A percentile compares a stretch with the other conserved stretches of the same genome.
phyloP scores from a whole-genome alignment of 2,329 filamentous ascomycete genomes.

The Teratosphaeria destructans region DNA sequence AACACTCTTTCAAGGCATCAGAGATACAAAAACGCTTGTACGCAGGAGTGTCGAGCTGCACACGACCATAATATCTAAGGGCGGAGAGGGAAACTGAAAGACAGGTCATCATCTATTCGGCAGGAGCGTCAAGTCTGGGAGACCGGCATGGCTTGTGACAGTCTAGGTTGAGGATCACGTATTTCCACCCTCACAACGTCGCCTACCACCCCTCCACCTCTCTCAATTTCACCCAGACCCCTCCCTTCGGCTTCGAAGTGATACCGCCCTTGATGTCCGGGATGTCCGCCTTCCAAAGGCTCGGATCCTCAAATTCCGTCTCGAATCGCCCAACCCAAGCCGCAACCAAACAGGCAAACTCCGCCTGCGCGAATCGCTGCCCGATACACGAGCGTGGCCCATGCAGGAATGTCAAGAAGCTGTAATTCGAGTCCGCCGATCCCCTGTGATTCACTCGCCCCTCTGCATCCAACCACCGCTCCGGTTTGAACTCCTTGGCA shows the following conservation, averaged over 20 bases:
- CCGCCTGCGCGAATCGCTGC: constrained; percentile 65
- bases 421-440: constrained; percentile 65
- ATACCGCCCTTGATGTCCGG: constrained; percentile 57
- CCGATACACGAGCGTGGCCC: constrained; percentile 82
- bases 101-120: too few relatives aligned
- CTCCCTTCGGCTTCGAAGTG: constrained; percentile 62
- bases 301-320: constrained; percentile 52
- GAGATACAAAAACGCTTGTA: too few relatives aligned
- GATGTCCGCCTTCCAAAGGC: constrained; percentile 28
- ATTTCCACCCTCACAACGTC: too few relatives aligned
- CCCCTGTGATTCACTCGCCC: constrained; percentile 52
- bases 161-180: too few relatives aligned
- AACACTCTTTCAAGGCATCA: too few relatives aligned
- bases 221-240: constrained; percentile 58
- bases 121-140: too few relatives aligned
- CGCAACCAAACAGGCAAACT: constrained; percentile 76
- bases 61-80: too few relatives aligned
- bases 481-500: constrained; percentile 65
- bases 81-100: too few relatives aligned
- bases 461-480: constrained; percentile 56
- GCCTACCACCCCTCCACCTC: constrained; percentile 50
- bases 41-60: too few relatives aligned
- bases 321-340: constrained; percentile 66
- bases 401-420: constrained; percentile 73
- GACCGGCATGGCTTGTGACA: too few relatives aligned